Evolutionary conservation across 805 yeast genomes (phyloP).

Genomic region (Candida incommunis): DNA sequence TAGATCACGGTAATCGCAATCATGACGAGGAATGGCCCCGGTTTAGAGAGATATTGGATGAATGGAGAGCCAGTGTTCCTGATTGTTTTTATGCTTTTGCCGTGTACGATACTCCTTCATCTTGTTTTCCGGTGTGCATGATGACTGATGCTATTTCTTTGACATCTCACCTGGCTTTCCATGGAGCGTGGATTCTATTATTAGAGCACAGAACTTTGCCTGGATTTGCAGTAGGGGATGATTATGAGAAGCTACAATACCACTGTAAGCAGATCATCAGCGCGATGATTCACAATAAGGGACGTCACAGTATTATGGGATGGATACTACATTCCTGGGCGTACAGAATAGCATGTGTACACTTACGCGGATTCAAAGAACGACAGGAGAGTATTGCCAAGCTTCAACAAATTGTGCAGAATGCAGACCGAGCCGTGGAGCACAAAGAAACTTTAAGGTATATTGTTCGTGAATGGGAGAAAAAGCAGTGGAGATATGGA

Average conservation of each 20-base stretch:
- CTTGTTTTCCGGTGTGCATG: background rate
- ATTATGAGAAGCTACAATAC: background rate
- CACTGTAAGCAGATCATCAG: background rate
- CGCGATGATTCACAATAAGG: background rate
- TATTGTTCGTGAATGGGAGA: background rate
- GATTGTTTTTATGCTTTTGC: background rate
- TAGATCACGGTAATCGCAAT: background rate
- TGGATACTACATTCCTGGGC: constrained; percentile 1
- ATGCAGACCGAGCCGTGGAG: background rate
- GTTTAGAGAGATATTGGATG: background rate
- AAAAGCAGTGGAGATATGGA: background rate
- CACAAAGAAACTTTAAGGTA: background rate
- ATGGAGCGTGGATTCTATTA: background rate
- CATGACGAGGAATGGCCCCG: background rate
- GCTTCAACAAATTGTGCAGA: background rate
- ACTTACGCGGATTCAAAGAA: background rate
- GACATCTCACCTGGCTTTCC: background rate
- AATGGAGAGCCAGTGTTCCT: background rate
- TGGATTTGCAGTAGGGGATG: background rate
- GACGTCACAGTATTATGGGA: background rate
- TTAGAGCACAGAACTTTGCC: background rate
- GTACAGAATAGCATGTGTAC: background rate
- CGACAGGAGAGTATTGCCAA: background rate
- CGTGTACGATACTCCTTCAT: background rate
- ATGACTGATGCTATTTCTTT: constrained; percentile 1